Conservation (phyloP, 495 filamentous ascomycete genomes). For the Pseudotulostoma volvatum region DNA sequence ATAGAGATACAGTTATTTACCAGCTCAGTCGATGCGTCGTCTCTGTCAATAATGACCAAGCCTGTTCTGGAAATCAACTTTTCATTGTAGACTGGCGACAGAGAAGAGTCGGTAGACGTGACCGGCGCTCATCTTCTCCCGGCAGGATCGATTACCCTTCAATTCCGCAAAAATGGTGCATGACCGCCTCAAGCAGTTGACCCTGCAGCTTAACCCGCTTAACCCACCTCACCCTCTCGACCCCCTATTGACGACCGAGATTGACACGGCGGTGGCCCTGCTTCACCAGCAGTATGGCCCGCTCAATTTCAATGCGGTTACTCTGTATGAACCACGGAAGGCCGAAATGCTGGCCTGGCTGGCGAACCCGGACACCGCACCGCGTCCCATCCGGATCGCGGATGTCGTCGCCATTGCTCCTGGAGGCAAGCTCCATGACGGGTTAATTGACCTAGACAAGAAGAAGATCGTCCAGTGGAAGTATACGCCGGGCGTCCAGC, state of each 20-base stretch:
- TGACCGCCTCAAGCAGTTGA: conserved; percentile 52
- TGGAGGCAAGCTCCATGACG: conserved; percentile 71
- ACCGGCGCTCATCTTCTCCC: too few species aligned
- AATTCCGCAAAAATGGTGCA: conserved; percentile 35
- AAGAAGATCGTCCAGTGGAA: conserved; percentile 63
- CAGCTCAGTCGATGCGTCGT: too few species aligned
- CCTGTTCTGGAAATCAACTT: too few species aligned
- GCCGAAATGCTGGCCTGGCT: conserved; percentile 76
- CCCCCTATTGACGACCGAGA: conserved; percentile 62
- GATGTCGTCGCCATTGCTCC: conserved; percentile 78
- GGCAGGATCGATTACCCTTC: too few species aligned
- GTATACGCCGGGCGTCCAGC: conserved; percentile 63
- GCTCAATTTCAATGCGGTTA: conserved; percentile 77
- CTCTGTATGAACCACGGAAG: conserved; percentile 79
- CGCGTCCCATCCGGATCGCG: conserved; percentile 55
- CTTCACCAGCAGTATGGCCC: conserved; percentile 54
- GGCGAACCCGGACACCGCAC: conserved; percentile 38
- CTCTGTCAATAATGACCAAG: too few species aligned
- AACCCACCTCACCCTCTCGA: conserved; percentile 65
- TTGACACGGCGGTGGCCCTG: conserved; percentile 54
- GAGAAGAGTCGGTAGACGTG: too few species aligned
- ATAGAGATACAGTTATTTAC: too few species aligned
- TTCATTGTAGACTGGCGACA: too few species aligned
- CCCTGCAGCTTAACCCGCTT: conserved; percentile 43
- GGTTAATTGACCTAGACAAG: conserved; percentile 59